Evolutionary conservation across 2,329 filamentous ascomycete genomes (phyloP).

Genomic region (Colletotrichum plurivorum): DNA sequence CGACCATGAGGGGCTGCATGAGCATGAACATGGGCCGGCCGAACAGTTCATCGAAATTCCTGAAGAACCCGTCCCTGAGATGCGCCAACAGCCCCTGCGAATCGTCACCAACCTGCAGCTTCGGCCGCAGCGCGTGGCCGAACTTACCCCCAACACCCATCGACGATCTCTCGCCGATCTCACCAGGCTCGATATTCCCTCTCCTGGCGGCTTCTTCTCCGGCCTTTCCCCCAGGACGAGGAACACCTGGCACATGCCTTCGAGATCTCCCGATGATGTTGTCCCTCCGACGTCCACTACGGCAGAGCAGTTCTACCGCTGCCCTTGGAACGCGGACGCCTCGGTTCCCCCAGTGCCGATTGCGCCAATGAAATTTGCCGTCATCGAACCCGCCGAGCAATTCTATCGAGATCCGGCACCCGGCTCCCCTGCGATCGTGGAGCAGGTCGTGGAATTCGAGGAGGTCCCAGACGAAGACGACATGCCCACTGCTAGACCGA

Average conservation of each 20-base stretch:
- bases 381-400: constrained; percentile 54
- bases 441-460: constrained; percentile 76
- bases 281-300: constrained; percentile 85
- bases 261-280: constrained; percentile 66
- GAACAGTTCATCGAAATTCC: constrained; percentile 64
- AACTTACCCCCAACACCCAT: constrained; percentile 58
- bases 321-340: constrained; percentile 77
- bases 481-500: constrained; percentile 76
- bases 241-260: constrained; percentile 83
- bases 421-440: constrained; percentile 63
- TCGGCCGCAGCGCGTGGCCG: constrained; percentile 47
- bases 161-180: constrained; percentile 77
- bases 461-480: constrained; percentile 68
- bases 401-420: constrained; percentile 55
- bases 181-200: constrained; percentile 88
- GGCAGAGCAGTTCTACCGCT: constrained; percentile 92
- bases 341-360: constrained; percentile 50
- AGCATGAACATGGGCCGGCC: constrained; percentile 74
- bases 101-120: constrained; percentile 60
- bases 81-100: constrained; percentile 66
- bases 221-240: constrained; percentile 82
- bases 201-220: constrained; percentile 92
- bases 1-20: constrained; percentile 63
- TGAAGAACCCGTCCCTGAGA: constrained; percentile 61
- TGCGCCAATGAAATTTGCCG: constrained; percentile 42